phyloP scores from a whole-genome alignment of 2,329 filamentous ascomycete species.

The Falciphora oryzae region DNA sequence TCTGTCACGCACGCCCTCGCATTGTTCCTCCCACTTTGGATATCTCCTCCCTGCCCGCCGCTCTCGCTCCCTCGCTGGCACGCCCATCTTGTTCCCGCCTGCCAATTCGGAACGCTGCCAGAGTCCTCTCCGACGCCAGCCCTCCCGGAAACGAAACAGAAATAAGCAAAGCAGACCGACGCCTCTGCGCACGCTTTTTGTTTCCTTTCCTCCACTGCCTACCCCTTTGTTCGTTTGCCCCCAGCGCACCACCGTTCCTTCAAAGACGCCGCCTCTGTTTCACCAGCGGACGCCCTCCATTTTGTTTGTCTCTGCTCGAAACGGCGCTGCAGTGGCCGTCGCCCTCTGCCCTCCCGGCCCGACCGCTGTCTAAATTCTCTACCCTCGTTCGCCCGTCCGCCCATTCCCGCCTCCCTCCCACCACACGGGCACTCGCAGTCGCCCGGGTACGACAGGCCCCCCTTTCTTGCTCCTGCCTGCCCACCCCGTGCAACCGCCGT shows the following conservation, averaged over 20 bases:
- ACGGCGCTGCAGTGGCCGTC: neutral
- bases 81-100: neutral
- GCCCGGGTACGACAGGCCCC: neutral
- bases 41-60: neutral
- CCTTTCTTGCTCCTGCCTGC: neutral
- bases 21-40: neutral
- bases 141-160: neutral
- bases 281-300: neutral
- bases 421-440: neutral
- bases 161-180: neutral
- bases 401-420: neutral
- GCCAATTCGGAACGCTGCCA: neutral
- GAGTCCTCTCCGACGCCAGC: no score
- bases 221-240: neutral
- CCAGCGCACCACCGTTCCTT: neutral
- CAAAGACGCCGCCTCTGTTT: neutral
- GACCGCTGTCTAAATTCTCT: neutral
- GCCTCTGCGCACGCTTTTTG: neutral
- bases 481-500: neutral
- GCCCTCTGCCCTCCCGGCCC: neutral
- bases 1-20: neutral
- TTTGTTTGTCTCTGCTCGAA: slow-evolving; percentile 1
- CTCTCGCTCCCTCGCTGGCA: no score
- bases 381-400: neutral
- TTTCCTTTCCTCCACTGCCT: neutral